Evolutionary conservation across 805 yeast species (phyloP).

Genomic region (Jamesozyma spencerorum): DNA sequence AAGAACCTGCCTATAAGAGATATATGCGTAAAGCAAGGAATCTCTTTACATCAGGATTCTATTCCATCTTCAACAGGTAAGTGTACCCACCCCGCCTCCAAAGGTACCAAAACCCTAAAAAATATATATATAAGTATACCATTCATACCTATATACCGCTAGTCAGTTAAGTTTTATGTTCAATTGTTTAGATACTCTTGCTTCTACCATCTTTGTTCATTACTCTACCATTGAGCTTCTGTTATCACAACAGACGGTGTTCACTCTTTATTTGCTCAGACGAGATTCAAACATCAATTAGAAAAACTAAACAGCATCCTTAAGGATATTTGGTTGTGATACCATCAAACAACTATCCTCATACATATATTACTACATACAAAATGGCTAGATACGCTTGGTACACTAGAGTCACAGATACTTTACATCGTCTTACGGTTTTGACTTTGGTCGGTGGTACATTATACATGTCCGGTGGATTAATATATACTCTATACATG

Average conservation of each 20-base stretch:
- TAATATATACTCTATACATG: conserved; percentile 42
- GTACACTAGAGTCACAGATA: conserved; percentile 66
- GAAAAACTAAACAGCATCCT: not conserved
- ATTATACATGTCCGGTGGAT: conserved; percentile 42
- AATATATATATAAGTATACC: not conserved
- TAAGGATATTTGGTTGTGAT: not conserved
- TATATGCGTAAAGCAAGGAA: conserved; percentile 7
- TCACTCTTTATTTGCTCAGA: no score
- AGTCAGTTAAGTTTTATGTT: no score
- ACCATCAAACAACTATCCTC: not conserved
- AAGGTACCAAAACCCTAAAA: not conserved
- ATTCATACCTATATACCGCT: not conserved
- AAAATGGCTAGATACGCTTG: conserved; percentile 52
- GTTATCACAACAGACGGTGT: no score
- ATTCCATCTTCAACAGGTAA: not conserved
- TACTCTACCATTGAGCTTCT: no score
- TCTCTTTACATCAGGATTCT: not conserved
- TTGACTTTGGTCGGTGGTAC: conserved; percentile 53
- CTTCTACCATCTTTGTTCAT: no score
- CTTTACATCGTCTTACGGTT: conserved; percentile 64
- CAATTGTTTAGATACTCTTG: no score
- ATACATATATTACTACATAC: not conserved
- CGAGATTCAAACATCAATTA: not conserved
- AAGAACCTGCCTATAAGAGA: conserved; percentile 22
- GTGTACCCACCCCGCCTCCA: no score